Evolutionary conservation across 179 eudicot genomes (phyloP).

Genomic region (Pouteria campechiana): DNA sequence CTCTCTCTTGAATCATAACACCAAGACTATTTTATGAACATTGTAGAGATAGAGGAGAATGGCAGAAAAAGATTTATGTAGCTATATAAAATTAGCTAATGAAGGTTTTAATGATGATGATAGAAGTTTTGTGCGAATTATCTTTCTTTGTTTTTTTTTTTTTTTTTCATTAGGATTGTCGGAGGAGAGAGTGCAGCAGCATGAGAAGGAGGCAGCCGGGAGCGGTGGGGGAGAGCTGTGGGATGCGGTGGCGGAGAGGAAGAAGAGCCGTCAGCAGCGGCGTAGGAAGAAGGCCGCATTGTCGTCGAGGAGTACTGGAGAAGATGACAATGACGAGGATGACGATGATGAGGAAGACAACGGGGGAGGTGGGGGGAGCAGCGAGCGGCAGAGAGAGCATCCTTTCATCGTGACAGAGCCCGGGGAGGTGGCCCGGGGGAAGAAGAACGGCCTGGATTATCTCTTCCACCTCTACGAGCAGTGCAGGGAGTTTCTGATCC

Average conservation of each 20-base stretch:
- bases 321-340: conserved; percentile 29
- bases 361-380: conserved; percentile 14
- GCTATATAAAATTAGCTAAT: too few relatives aligned
- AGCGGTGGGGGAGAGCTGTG: conserved; percentile 44
- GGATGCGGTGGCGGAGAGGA: conserved; percentile 37
- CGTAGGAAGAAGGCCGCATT: conserved; percentile 14
- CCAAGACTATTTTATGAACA: too few relatives aligned
- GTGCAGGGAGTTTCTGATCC: conserved; percentile 82
- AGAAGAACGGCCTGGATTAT: conserved; percentile 95
- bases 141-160: not conserved
- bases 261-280: conserved; percentile 21
- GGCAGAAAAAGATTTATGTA: too few relatives aligned
- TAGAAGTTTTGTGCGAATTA: not conserved
- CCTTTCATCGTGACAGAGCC: conserved; percentile 98
- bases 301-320: conserved; percentile 16
- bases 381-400: conserved; percentile 83
- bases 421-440: conserved; percentile 97
- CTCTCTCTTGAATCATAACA: too few relatives aligned
- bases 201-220: conserved; percentile 59
- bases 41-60: too few relatives aligned
- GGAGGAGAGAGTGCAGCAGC: conserved; percentile 72
- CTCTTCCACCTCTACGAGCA: conserved; percentile 87
- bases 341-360: conserved; percentile 13
- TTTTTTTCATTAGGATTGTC: conserved; percentile 40
- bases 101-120: too few relatives aligned